Evolutionary conservation across 495 filamentous ascomycete species (phyloP), one percentile per base, ranked within the genome.

Genomic region (Hypoxylon perforatum): DNA sequence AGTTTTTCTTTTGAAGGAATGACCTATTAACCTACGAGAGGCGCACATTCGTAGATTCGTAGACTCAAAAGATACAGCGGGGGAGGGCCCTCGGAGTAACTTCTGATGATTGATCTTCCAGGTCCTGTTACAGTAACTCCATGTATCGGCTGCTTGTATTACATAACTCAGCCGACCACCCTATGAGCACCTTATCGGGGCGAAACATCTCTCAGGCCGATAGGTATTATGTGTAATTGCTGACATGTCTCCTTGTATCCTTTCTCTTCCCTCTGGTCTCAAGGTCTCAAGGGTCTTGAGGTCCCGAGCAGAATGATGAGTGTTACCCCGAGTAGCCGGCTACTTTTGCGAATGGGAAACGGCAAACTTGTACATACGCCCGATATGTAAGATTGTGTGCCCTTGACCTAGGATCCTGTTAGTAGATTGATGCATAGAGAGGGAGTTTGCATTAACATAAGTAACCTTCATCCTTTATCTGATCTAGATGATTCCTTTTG

Each of bases 11-110:
- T 47, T 38, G 30, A 57, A 64, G 56, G 66, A 61, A 58, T 61
- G 61, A 61, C 63, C 56, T 49, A n/a, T n/a, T n/a, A n/a, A n/a
- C n/a, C n/a, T n/a, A n/a, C n/a, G n/a, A n/a, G 30, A 60, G 45
- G 54, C 51, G 53, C 15, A 62, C 3, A 7, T 28, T 42, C 30
- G 54, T 25, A 22, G 46, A n/a, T n/a, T n/a, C n/a, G n/a, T n/a
- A n/a, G n/a, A n/a, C n/a, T n/a, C n/a, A n/a, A n/a, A n/a, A n/a
- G n/a, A 62, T 44, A 15, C 23, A 52, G 47, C 22, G 23, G 52
- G 19, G 23, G 52, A 15, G 47, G 33, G 35, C 51, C n/a, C 38
- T 69, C 66, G 66, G 66, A 69, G 66, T 69, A 69, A 56, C 66
- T 69, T 38, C 41, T 28, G 46, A n/a, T 48, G 35, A 57, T 63